phyloP scores from a whole-genome alignment of 2,329 filamentous ascomycete species.

The Stagonosporopsis cucurbitacearum region DNA sequence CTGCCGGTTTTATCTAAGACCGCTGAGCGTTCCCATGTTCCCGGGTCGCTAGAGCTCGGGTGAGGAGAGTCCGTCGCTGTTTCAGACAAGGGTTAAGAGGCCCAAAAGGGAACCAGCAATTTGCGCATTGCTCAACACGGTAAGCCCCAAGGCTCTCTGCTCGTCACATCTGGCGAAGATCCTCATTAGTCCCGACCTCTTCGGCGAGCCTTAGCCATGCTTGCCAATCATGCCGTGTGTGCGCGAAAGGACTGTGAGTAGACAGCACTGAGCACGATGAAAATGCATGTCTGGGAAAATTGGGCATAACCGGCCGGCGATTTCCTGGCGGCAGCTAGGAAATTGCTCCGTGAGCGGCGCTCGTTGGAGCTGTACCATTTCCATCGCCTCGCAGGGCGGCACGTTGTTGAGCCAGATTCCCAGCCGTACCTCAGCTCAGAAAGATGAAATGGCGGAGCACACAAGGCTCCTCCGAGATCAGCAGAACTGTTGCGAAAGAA shows the following conservation, averaged over 20 bases:
- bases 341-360: constrained; percentile 14
- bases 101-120: constrained; percentile 3
- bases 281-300: background rate
- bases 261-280: too few species aligned
- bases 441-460: background rate
- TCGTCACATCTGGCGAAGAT: constrained; percentile 13
- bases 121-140: constrained; percentile 3
- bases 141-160: constrained; percentile 2
- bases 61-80: constrained; percentile 10
- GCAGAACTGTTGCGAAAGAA: background rate
- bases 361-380: constrained; percentile 3
- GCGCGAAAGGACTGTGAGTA: background rate
- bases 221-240: background rate
- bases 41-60: constrained; percentile 14
- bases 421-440: background rate
- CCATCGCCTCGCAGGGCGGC: constrained; percentile 2
- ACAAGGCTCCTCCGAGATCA: background rate
- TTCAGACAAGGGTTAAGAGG: constrained; percentile 9
- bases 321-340: constrained; percentile 15
- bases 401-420: constrained; percentile 7
- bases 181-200: constrained; percentile 1
- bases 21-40: constrained; percentile 18
- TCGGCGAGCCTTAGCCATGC: background rate
- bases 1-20: constrained; percentile 19
- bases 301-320: constrained; percentile 12